Conservation (phyloP, 805 yeast species). For the Ogataea allantospora region DNA sequence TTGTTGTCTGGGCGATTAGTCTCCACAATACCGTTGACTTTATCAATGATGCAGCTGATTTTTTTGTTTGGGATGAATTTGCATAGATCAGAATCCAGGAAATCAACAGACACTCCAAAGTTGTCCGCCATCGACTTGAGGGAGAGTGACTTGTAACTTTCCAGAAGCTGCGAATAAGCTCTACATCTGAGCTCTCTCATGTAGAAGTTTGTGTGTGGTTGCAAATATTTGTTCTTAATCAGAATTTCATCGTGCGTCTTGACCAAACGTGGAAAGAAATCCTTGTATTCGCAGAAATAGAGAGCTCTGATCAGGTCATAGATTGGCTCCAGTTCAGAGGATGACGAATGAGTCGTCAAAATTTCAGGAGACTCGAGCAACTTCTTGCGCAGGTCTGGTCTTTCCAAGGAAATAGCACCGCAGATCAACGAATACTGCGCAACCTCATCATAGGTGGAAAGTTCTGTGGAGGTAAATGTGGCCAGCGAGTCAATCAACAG, state of each 20-base stretch:
- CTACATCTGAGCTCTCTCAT: conserved; percentile 91
- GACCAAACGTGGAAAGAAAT: conserved; percentile 73
- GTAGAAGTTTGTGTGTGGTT: conserved; percentile 78
- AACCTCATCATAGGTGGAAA: conserved; percentile 84
- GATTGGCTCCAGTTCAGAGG: conserved; percentile 74
- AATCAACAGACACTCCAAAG: conserved; percentile 85
- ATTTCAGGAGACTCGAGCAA: conserved; percentile 94
- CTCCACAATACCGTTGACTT: conserved; percentile 91
- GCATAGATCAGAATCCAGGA: conserved; percentile 82
- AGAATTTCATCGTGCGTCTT: conserved; percentile 74
- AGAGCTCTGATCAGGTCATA: conserved; percentile 80
- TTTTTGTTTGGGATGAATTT: conserved; percentile 91
- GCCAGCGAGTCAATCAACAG: conserved; percentile 87
- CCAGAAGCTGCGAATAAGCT: conserved; percentile 91
- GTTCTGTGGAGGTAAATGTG: conserved; percentile 90
- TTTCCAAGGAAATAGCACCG: conserved; percentile 79
- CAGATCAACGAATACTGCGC: conserved; percentile 85
- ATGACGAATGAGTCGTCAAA: conserved; percentile 69
- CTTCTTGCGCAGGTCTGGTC: conserved; percentile 80
- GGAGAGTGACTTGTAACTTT: conserved; percentile 88
- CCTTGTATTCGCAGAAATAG: conserved; percentile 82
- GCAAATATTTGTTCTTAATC: conserved; percentile 61
- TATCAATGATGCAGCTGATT: conserved; percentile 92
- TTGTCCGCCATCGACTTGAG: conserved; percentile 90
- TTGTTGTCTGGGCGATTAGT: conserved; percentile 96